A percentile compares a stretch with the other conserved stretches of the same genome.
phyloP scores from a whole-genome alignment of 2,329 filamentous ascomycete species.

The Cercospora zeae-maydis region DNA sequence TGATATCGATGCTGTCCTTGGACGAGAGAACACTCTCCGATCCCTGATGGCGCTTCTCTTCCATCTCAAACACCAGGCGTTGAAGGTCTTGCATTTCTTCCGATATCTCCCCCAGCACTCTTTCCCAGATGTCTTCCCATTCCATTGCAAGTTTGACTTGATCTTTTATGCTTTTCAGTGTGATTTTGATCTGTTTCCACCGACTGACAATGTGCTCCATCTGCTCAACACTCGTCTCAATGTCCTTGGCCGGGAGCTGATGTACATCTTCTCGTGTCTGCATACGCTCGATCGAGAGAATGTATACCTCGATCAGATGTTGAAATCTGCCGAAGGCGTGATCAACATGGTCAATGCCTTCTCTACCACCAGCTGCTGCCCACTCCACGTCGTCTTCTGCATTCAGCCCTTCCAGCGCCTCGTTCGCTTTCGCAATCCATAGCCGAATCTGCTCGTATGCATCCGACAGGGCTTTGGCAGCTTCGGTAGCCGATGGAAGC shows the following conservation, averaged over 20 bases:
- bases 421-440: slow-evolving; percentile 90
- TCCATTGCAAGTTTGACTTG: slow-evolving; percentile 98
- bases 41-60: slow-evolving; percentile 84
- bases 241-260: slow-evolving; percentile 65
- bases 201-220: slow-evolving; percentile 84
- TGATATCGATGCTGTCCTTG: slow-evolving; percentile 65
- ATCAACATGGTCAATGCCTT: slow-evolving; percentile 68
- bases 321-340: slow-evolving; percentile 78
- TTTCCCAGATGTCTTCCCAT: slow-evolving; percentile 96
- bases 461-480: slow-evolving; percentile 75
- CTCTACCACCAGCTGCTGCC: slow-evolving; percentile 81
- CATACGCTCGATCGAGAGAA: slow-evolving; percentile 87
- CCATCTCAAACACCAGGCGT: slow-evolving; percentile 92
- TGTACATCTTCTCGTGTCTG: slow-evolving; percentile 74
- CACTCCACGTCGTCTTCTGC: slow-evolving; percentile 97
- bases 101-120: slow-evolving; percentile 87
- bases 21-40: slow-evolving; percentile 59
- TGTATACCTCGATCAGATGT: slow-evolving; percentile 84
- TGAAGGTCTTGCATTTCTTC: slow-evolving; percentile 78
- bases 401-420: slow-evolving; percentile 83
- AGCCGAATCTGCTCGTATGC: slow-evolving; percentile 88
- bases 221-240: slow-evolving; percentile 73
- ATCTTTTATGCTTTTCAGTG: slow-evolving; percentile 73
- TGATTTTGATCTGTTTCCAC: slow-evolving; percentile 77
- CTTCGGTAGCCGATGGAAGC: slow-evolving; percentile 80